These are phyloP conservation scores for Kandelia obovata DNA, from an alignment of 345 rosid genomes.

Conservation along the genomic window DNA sequence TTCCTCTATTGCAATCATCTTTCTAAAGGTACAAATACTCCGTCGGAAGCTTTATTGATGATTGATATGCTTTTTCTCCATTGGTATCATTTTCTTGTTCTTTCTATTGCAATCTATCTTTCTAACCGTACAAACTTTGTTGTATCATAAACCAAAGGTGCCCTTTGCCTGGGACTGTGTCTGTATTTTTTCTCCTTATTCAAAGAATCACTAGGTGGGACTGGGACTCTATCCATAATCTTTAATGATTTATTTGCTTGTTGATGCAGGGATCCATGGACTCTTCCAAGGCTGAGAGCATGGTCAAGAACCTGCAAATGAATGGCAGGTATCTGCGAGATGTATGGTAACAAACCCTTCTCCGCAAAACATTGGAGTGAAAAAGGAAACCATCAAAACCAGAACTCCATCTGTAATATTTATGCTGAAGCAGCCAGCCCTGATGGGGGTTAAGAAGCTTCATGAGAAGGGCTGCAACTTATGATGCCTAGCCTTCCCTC, in stretches of 20 bases:
- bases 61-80: too few relatives aligned
- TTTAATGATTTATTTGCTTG: background rate
- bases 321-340: slow-evolving; percentile 87
- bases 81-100: too few relatives aligned
- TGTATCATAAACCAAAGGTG: too few relatives aligned
- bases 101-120: too few relatives aligned
- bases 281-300: slow-evolving; percentile 71
- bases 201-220: background rate
- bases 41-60: too few relatives aligned
- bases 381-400: slow-evolving; percentile 3
- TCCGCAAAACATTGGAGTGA: background rate
- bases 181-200: too few relatives aligned
- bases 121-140: too few relatives aligned
- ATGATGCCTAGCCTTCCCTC: background rate
- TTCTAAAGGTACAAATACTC: too few relatives aligned
- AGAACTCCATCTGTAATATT: background rate
- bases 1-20: too few relatives aligned
- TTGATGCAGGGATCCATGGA: slow-evolving; percentile 68
- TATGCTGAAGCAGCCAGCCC: background rate
- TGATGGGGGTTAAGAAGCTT: slow-evolving; percentile 3
- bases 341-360: slow-evolving; percentile 54
- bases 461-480: background rate
- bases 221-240: too few relatives aligned
- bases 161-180: too few relatives aligned
- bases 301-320: slow-evolving; percentile 88